Base-by-base conservation (phyloP, 202 grass and related monocot species). In the Setaria italica region DNA sequence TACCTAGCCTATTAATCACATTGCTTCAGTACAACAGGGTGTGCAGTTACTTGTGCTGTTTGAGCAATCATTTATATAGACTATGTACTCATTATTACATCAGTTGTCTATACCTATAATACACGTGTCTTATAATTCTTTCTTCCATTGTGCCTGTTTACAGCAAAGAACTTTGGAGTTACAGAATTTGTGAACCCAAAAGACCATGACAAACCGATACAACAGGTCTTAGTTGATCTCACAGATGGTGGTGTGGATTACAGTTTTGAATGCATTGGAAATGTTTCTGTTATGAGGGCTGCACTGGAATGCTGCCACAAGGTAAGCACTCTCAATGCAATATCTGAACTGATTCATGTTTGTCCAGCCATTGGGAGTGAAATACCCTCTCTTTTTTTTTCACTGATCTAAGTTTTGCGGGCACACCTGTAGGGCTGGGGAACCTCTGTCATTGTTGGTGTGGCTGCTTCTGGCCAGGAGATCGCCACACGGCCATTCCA, bases 221-320 rank as follows among this genome's bases (percentile, higher is more conserved):
- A 99, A 59, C 97, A 99, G 82, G 93, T 99, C 46, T 65, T 99
- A 12, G 51, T 99, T 69, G 97, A 94, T 76, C 90, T 96, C 76
- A 99, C 93, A 4, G 93, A 99, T 83, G 97, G 93, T 54, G 97
- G 93, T 0, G 93, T 96, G 76, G 97, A 99, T 86, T 99, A 99
- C 89, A 99, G 97, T 87, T 99, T 99, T 78, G 97, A 99, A 78
- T 99, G 97, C 82, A 96, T 99, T 65, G 93, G 97, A 81, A 99
- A 99, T 90, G 92, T 99, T 87, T 90, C 90, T 67, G 72, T 99
- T 72, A 99, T 96, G 93, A 92, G 97, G 50, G 85, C 97, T 85
- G 97, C 97, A 53, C 86, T 99, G 34, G 97, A 99, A 86, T 99
- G 97, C 83, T 99, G 97, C 82, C 97, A 99, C 90, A 99, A 99